Conservation (phyloP, 2,329 filamentous ascomycete species). For the Bipolaris sorokiniana region DNA sequence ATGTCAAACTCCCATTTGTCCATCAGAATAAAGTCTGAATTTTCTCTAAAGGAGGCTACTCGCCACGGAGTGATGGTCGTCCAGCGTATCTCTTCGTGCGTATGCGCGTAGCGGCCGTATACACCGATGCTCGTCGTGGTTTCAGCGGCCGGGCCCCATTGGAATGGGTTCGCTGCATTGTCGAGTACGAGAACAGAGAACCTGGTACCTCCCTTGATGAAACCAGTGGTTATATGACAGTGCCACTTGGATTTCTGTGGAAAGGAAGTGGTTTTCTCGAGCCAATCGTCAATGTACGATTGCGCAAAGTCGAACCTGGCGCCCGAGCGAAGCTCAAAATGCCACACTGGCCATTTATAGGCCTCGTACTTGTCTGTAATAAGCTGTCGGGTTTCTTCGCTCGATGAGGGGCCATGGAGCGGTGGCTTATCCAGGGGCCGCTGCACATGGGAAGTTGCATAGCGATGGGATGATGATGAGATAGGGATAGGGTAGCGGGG, state of each 20-base stretch:
- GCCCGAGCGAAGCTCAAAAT: slow-evolving; percentile 25
- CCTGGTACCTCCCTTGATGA: slow-evolving; percentile 28
- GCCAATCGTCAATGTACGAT: slow-evolving; percentile 17
- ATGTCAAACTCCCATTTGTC: slow-evolving; percentile 23
- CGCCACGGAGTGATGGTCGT: slow-evolving; percentile 25
- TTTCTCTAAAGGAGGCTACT: neutral
- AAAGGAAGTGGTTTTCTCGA: slow-evolving; percentile 10
- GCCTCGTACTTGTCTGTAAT: slow-evolving; percentile 28
- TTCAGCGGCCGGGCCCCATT: neutral
- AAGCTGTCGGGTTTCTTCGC: slow-evolving; percentile 8
- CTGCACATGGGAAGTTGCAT: too few species aligned
- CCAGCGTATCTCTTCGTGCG: slow-evolving; percentile 35
- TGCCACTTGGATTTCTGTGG: slow-evolving; percentile 14
- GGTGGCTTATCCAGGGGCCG: too few species aligned
- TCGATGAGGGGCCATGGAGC: neutral
- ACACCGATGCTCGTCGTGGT: slow-evolving; percentile 33
- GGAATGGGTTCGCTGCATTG: slow-evolving; percentile 36
- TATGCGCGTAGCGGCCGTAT: slow-evolving; percentile 28
- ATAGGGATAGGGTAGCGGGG: too few species aligned
- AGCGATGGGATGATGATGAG: too few species aligned
- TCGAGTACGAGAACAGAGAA: slow-evolving; percentile 36
- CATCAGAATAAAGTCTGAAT: slow-evolving; percentile 10
- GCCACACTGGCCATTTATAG: slow-evolving; percentile 33
- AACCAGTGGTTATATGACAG: slow-evolving; percentile 29
- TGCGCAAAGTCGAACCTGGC: slow-evolving; percentile 20